phyloP scores from a whole-genome alignment of 805 yeast genomes.

The Candida arabinofermentans region DNA sequence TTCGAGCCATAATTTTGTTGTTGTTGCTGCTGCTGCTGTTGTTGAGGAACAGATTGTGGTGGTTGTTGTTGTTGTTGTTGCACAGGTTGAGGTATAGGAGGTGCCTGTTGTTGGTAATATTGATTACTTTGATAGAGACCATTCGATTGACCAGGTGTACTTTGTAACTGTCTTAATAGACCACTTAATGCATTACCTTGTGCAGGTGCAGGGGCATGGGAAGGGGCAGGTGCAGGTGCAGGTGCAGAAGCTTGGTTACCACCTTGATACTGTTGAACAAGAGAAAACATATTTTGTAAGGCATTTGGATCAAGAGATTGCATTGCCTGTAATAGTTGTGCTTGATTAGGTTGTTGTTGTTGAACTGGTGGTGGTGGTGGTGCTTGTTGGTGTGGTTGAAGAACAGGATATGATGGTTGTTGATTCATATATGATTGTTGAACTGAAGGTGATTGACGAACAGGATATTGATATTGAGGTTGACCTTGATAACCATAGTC shows the following conservation, averaged over 20 bases:
- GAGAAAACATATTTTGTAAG: conserved; percentile 29
- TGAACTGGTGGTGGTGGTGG: conserved; percentile 6
- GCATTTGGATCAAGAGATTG: conserved; percentile 30
- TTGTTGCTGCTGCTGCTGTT: conserved; percentile 12
- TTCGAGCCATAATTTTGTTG: conserved; percentile 1
- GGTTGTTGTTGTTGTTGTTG: conserved; percentile 13
- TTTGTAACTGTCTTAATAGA: conserved; percentile 19
- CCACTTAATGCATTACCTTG: conserved; percentile 12
- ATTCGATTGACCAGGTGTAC: conserved; percentile 1
- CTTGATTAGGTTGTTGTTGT: conserved; percentile 14
- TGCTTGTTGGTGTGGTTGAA: conserved; percentile 16
- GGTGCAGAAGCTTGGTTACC: background rate
- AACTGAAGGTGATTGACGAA: background rate
- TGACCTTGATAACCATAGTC: background rate
- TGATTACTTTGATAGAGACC: conserved; percentile 4
- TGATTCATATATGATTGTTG: conserved; percentile 1
- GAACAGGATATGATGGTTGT: conserved; percentile 17
- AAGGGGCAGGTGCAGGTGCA: background rate
- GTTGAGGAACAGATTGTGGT: conserved; percentile 1
- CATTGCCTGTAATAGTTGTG: conserved; percentile 17
- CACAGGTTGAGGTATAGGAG: conserved; percentile 6
- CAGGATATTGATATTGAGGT: background rate
- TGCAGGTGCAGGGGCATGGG: conserved; percentile 11
- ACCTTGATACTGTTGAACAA: conserved; percentile 26
- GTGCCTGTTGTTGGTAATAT: conserved; percentile 1